phyloP scores from a whole-genome alignment of 164 flowering plant species.

The Vitis rupestris region DNA sequence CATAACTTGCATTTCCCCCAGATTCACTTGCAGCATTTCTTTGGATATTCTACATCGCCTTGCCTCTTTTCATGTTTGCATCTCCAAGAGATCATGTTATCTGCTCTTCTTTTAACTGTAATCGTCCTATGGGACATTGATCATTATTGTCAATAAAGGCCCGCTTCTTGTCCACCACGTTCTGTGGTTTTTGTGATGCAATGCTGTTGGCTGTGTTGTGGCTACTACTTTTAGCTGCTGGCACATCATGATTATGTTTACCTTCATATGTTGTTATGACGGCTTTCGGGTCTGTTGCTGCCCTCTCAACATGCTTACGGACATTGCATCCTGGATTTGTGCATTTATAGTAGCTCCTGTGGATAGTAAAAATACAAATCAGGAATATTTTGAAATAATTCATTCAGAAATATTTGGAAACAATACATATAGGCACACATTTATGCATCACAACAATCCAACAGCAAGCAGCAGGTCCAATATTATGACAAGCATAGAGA shows the following conservation, averaged over 20 bases:
- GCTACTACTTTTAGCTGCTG: conserved; percentile 47
- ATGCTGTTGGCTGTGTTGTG: conserved; percentile 31
- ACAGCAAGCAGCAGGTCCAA: neutral
- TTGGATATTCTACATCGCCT: neutral
- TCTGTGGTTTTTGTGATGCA: conserved; percentile 24
- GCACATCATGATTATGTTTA: conserved; percentile 63
- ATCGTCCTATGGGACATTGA: conserved; percentile 36
- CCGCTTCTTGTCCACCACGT: conserved; percentile 14
- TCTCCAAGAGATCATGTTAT: conserved; percentile 20
- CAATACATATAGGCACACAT: neutral
- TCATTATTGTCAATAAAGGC: conserved; percentile 8
- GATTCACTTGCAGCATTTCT: neutral
- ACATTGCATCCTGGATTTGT: conserved; percentile 59
- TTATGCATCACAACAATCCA: neutral
- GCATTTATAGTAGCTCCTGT: conserved; percentile 75
- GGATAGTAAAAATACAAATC: neutral
- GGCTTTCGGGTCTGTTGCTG: conserved; percentile 56
- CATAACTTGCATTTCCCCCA: conserved; percentile 1
- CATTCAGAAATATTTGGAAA: too few relatives aligned
- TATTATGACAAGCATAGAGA: too few relatives aligned
- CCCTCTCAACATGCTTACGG: conserved; percentile 72
- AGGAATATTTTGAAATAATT: too few relatives aligned
- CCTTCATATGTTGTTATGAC: conserved; percentile 73
- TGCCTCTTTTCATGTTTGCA: neutral
- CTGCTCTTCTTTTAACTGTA: conserved; percentile 52